Conservation (phyloP, 2,329 filamentous ascomycete genomes). For the Tolypocladium sp. region DNA sequence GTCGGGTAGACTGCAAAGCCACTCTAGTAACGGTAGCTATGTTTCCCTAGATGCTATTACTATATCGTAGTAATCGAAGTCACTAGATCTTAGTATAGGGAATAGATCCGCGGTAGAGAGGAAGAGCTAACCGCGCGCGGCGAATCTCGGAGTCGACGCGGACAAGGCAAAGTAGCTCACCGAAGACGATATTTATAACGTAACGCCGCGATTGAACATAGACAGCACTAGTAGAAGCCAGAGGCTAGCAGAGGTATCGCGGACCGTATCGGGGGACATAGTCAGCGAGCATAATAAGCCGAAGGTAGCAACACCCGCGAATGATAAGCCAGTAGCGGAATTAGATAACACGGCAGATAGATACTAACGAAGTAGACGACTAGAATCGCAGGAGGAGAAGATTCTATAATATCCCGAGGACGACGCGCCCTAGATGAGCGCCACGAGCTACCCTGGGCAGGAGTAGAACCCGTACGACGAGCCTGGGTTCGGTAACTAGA, state of each 20-base stretch:
- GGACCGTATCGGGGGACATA: conserved; percentile 1
- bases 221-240: not conserved
- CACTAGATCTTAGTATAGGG: not conserved
- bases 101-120: not conserved
- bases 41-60: not conserved
- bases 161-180: conserved; percentile 6
- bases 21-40: not conserved
- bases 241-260: not conserved
- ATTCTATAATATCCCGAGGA: conserved; percentile 32
- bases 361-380: conserved; percentile 32
- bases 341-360: conserved; percentile 33
- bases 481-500: conserved; percentile 17
- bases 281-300: not conserved
- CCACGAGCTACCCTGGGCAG: conserved; percentile 60
- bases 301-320: conserved; percentile 1
- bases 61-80: not conserved
- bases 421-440: conserved; percentile 49
- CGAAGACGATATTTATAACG: conserved; percentile 24
- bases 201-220: conserved; percentile 15
- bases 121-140: not conserved
- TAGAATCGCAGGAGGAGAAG: conserved; percentile 43
- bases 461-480: conserved; percentile 54
- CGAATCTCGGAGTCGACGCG: conserved; percentile 1
- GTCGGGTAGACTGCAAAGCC: not conserved
- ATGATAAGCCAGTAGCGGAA: conserved; percentile 17